These are phyloP conservation scores for Cladosporium oxysporum DNA, from an alignment of 2,329 filamentous ascomycete genomes.

Conservation along the genomic window DNA sequence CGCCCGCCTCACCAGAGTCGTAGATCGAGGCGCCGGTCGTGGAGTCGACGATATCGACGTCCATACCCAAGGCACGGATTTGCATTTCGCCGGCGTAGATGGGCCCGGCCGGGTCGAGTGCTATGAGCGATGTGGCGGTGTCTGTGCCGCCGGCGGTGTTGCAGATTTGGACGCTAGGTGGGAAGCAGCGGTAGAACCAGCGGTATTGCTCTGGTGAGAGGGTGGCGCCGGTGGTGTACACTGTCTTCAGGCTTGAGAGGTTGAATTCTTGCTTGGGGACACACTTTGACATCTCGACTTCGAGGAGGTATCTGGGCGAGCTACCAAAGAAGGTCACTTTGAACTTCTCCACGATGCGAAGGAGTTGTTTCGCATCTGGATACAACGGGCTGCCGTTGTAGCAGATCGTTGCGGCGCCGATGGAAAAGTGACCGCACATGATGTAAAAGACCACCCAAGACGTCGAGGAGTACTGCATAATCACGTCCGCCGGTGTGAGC, in stretches of 20 bases:
- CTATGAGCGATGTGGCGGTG: constrained; percentile 47
- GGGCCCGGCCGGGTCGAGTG: constrained; percentile 46
- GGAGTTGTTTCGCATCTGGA: constrained; percentile 41
- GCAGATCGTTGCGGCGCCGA: constrained; percentile 45
- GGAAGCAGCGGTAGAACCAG: constrained; percentile 50
- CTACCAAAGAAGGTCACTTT: constrained; percentile 47
- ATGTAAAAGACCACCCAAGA: constrained; percentile 53
- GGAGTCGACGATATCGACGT: constrained; percentile 49
- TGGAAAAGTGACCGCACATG: constrained; percentile 46
- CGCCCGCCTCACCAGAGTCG: constrained; percentile 42
- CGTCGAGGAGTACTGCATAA: constrained; percentile 51
- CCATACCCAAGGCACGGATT: constrained; percentile 48
- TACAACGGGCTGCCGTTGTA: constrained; percentile 49
- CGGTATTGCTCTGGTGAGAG: constrained; percentile 46
- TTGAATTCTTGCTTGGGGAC: constrained; percentile 43
- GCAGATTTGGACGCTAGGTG: constrained; percentile 42
- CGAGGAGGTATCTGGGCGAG: constrained; percentile 48
- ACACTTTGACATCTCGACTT: constrained; percentile 42
- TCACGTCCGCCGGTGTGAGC: constrained; percentile 41
- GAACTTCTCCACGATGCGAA: constrained; percentile 41
- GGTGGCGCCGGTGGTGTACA: constrained; percentile 50
- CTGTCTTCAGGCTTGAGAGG: constrained; percentile 43
- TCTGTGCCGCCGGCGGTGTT: constrained; percentile 52
- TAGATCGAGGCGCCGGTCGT: constrained; percentile 40
- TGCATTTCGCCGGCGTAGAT: constrained; percentile 51